phyloP scores from a whole-genome alignment of 2,329 filamentous ascomycete genomes.

The Zymoseptoria crescenta region DNA sequence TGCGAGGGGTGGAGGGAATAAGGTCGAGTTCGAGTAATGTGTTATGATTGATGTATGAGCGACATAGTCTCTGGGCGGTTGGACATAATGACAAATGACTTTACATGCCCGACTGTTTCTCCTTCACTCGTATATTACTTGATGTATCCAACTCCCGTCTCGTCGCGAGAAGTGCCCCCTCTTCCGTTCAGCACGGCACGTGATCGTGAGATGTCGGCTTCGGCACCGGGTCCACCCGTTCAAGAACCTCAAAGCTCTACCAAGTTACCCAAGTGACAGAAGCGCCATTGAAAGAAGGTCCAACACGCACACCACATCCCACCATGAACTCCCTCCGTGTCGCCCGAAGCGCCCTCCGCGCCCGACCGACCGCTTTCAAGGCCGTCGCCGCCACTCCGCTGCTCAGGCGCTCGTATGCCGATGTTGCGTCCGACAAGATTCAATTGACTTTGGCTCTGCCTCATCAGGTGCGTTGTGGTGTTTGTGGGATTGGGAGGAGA shows the following conservation, averaged over 20 bases:
- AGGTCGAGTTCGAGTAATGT: constrained; percentile 42
- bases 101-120: not conserved
- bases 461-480: constrained; percentile 72
- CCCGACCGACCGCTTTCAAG: constrained; percentile 68
- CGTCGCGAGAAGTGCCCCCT: too few species aligned
- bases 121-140: too few species aligned
- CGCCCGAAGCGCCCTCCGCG: constrained; percentile 81
- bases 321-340: constrained; percentile 93
- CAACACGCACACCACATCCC: constrained; percentile 4
- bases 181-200: too few species aligned
- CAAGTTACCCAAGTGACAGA: not conserved
- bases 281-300: constrained; percentile 1
- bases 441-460: constrained; percentile 96
- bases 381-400: constrained; percentile 51
- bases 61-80: not conserved
- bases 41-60: not conserved
- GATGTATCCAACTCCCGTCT: too few species aligned
- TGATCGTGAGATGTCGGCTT: not conserved
- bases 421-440: constrained; percentile 57
- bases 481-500: not conserved
- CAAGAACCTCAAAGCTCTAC: not conserved
- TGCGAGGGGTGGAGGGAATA: constrained; percentile 29
- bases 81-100: not conserved
- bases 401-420: constrained; percentile 80
- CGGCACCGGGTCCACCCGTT: not conserved